phyloP scores from a whole-genome alignment of 148 eudicot genomes.

The Rhododendron henanense region DNA sequence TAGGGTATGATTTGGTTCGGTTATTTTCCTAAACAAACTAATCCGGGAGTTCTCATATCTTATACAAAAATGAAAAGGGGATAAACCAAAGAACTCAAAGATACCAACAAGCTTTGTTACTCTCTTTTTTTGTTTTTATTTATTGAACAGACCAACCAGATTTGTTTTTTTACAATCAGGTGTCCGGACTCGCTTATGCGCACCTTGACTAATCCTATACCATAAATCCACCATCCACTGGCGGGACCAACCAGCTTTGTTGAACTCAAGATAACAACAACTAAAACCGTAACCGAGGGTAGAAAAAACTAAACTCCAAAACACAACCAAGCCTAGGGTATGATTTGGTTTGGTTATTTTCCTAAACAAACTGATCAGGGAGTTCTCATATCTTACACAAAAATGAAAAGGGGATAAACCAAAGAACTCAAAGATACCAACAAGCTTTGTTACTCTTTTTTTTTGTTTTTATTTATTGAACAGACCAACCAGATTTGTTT shows the following conservation, averaged over 20 bases:
- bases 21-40: too few relatives aligned
- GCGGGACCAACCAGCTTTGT: neutral
- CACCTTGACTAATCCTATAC: too few relatives aligned
- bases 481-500: neutral
- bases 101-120: neutral
- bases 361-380: neutral
- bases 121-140: neutral
- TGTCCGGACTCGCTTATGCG: too few relatives aligned
- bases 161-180: neutral
- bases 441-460: neutral
- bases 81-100: too few relatives aligned
- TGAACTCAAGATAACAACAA: neutral
- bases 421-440: neutral
- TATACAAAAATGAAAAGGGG: too few relatives aligned
- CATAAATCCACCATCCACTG: too few relatives aligned
- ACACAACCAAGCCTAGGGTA: neutral
- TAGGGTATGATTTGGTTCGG: neutral
- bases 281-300: neutral
- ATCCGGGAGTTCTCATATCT: too few relatives aligned
- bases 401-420: neutral
- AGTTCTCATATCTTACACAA: neutral
- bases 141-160: neutral
- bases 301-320: neutral
- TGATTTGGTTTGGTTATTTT: too few relatives aligned
- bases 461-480: neutral